Base-by-base conservation (phyloP, 352 stramenopile genomes). In the Pythium sukuiense region DNA sequence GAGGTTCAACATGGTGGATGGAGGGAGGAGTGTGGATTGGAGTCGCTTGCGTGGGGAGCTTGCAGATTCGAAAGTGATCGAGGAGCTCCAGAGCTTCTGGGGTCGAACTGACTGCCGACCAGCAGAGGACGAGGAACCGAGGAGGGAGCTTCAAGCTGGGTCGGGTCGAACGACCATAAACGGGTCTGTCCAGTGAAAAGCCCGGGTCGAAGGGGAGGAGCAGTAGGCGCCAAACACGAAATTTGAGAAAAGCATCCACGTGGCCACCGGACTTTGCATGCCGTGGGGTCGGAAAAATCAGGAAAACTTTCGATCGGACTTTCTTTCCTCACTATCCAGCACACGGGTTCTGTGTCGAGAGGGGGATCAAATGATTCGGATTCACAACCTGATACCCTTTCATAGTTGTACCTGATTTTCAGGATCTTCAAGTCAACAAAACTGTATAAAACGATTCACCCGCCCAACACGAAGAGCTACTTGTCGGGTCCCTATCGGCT, bases 1-100 rank as follows among this genome's bases (percentile, higher is more conserved):
- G 55, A 92, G 77, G 74, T 90, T 88, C 49, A 92, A 70, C 84
- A 90, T 90, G 16, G n/a, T 76, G 54, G 30, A 13, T 27, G n/a
- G 52, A 53, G 33, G 50, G 20, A 24, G 14, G 45, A 24, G 46
- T 58, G 61, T 27, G 35, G 29, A 33, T 63, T 61, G 35, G 24
- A 45, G 33, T 46, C 27, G 43, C 27, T 61, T 59, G 58, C 35
- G 20, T 39, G 45, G 35, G 37, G 53, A 58, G 46, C 32, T 35
- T 63, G 65, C 20, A 65, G 69, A 76, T 79, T 76, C 65, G 62
- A 43, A 65, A 79, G 63, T 77, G 72, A 55, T 20, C 53, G 16
- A 48, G 48, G 43, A 32, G 63, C 24, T 48, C 39, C 3, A 5
- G 9, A 18, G 39, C 32, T 48, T 48, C 14, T 48, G 20, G 14